These are phyloP conservation scores for Ceratocystis destructans DNA, from an alignment of 2,329 filamentous ascomycete genomes.

Conservation along the genomic window DNA sequence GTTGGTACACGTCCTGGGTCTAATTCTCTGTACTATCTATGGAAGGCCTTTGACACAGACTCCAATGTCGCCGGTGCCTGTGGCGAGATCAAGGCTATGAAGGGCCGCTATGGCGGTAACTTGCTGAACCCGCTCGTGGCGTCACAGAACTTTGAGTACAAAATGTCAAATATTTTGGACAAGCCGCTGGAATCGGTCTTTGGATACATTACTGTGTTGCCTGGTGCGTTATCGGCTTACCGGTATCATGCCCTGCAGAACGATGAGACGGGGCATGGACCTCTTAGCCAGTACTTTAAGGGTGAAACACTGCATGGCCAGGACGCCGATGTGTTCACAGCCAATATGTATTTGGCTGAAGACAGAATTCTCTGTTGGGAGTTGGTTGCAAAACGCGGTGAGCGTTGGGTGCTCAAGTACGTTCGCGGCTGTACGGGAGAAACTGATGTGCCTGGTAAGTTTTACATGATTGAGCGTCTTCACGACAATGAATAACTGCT, in stretches of 20 bases:
- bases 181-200: slow-evolving; percentile 96
- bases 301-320: slow-evolving; percentile 93
- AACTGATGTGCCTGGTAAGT: slow-evolving; percentile 87
- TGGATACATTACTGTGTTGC: slow-evolving; percentile 93
- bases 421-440: slow-evolving; percentile 94
- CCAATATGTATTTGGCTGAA: slow-evolving; percentile 89
- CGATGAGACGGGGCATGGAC: slow-evolving; percentile 87
- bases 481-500: slow-evolving; percentile 19
- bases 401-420: slow-evolving; percentile 96
- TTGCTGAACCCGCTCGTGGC: slow-evolving; percentile 89
- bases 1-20: slow-evolving; percentile 84
- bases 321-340: slow-evolving; percentile 92
- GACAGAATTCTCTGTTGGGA: slow-evolving; percentile 90
- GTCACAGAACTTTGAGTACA: slow-evolving; percentile 98
- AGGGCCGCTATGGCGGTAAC: slow-evolving; percentile 69
- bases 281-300: slow-evolving; percentile 97
- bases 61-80: slow-evolving; percentile 95
- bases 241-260: slow-evolving; percentile 93
- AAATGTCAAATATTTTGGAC: slow-evolving; percentile 98
- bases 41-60: slow-evolving; percentile 97
- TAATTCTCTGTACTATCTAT: slow-evolving; percentile 90
- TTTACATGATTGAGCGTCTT: background rate
- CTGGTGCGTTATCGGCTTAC: slow-evolving; percentile 88
- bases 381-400: slow-evolving; percentile 83
- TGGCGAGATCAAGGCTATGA: slow-evolving; percentile 95